A percentile compares a stretch with the other conserved stretches of the same genome.
These are phyloP conservation scores for Quillaja saponaria DNA, from an alignment of 306 rosid genomes.

Conservation along the genomic window DNA sequence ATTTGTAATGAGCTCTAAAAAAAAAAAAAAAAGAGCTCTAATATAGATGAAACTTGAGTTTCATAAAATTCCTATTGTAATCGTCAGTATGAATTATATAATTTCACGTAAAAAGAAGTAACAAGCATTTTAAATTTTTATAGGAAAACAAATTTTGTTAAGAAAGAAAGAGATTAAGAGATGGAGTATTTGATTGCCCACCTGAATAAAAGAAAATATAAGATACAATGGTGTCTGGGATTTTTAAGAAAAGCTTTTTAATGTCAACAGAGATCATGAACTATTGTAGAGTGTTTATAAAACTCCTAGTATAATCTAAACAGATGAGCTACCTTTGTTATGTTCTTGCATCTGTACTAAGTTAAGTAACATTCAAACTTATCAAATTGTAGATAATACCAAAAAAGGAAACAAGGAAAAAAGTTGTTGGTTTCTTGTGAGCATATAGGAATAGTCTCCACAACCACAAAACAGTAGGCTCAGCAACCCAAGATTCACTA, in stretches of 20 bases:
- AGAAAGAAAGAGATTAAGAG: too few species aligned
- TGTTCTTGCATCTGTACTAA: too few species aligned
- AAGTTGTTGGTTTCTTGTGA: too few species aligned
- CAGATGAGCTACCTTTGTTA: slow-evolving; percentile 59
- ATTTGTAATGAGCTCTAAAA: not conserved
- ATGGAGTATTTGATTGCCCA: slow-evolving; percentile 7
- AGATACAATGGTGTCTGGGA: slow-evolving; percentile 5
- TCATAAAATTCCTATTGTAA: slow-evolving; percentile 12
- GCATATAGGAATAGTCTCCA: too few species aligned
- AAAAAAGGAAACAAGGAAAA: too few species aligned
- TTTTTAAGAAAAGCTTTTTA: not conserved
- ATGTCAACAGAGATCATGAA: not conserved
- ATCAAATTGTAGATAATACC: too few species aligned
- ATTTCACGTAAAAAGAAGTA: not conserved
- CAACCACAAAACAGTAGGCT: too few species aligned
- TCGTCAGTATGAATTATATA: slow-evolving; percentile 18
- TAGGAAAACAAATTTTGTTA: slow-evolving; percentile 4
- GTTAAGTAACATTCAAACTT: too few species aligned
- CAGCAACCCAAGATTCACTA: too few species aligned
- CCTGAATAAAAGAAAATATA: not conserved
- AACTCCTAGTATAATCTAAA: not conserved
- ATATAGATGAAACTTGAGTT: not conserved
- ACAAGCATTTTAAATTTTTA: not conserved
- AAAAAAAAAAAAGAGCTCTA: too few species aligned
- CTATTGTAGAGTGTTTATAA: not conserved